phyloP scores from a whole-genome alignment of 2,329 filamentous ascomycete genomes.

The Pseudogymnoascus destructans region DNA sequence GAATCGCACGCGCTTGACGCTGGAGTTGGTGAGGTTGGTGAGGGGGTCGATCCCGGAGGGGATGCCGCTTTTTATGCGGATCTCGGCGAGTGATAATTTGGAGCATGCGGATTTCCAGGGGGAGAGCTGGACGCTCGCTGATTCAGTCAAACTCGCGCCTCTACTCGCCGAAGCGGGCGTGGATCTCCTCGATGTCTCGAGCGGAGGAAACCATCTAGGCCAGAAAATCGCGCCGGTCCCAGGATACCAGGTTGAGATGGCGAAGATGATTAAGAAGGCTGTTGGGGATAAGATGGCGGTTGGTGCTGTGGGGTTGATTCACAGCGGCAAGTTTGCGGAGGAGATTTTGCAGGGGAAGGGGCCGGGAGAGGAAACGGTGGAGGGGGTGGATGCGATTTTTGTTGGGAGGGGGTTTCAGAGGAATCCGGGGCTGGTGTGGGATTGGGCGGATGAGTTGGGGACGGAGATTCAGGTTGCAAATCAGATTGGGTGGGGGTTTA shows the following conservation, averaged over 20 bases:
- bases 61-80: conserved; percentile 61
- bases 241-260: conserved; percentile 59
- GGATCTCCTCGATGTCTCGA: conserved; percentile 62
- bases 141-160: conserved; percentile 50
- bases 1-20: conserved; percentile 54
- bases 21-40: conserved; percentile 53
- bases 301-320: conserved; percentile 38
- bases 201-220: conserved; percentile 47
- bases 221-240: conserved; percentile 46
- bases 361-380: conserved; percentile 27
- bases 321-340: conserved; percentile 33
- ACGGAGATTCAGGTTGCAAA: conserved; percentile 34
- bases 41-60: conserved; percentile 48
- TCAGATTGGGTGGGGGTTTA: conserved; percentile 45
- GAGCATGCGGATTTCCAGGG: conserved; percentile 41
- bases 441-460: conserved; percentile 41
- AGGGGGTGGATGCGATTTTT: conserved; percentile 36
- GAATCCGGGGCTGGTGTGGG: conserved; percentile 43
- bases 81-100: conserved; percentile 67
- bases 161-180: conserved; percentile 53
- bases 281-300: conserved; percentile 47
- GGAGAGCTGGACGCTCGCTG: conserved; percentile 53
- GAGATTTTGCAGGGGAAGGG: conserved; percentile 32
- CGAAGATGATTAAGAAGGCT: conserved; percentile 56
- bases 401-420: conserved; percentile 44